Evolutionary conservation across 2,329 filamentous ascomycete species (phyloP).

Genomic region (Gyromitra esculenta): DNA sequence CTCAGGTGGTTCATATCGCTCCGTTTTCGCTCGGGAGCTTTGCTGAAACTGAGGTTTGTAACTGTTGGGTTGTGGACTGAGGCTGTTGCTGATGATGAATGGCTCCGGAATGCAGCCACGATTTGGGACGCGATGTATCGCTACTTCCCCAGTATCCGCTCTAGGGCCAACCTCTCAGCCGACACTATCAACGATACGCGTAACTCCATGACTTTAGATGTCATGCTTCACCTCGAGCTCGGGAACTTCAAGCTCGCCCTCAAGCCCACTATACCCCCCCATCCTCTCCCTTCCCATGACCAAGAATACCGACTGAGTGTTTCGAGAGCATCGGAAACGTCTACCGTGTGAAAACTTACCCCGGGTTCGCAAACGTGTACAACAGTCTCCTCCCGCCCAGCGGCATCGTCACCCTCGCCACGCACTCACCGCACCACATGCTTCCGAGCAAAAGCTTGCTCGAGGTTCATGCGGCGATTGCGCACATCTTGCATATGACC

Average conservation of each 20-base stretch:
- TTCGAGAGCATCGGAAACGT: constrained; percentile 14
- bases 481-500: constrained; percentile 29
- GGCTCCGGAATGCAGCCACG: too few species aligned
- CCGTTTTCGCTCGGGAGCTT: constrained; percentile 35
- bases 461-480: constrained; percentile 21
- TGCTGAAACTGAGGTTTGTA: constrained; percentile 10
- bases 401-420: constrained; percentile 17
- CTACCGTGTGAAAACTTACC: constrained; percentile 17
- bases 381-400: neutral
- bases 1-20: constrained; percentile 22
- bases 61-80: neutral
- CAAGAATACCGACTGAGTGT: neutral
- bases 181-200: constrained; percentile 15
- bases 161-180: constrained; percentile 9
- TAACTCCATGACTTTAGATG: constrained; percentile 15
- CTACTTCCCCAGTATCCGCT: neutral
- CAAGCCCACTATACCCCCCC: constrained; percentile 7
- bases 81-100: neutral
- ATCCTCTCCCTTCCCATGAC: neutral
- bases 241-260: constrained; percentile 7
- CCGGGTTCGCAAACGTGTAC: neutral
- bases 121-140: too few species aligned
- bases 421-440: too few species aligned
- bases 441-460: constrained; percentile 15
- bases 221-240: neutral